Percentiles rank a stretch among this genome's conserved stretches.
Conservation (phyloP, 208 protist genomes). For the Pavlovales sp. region DNA sequence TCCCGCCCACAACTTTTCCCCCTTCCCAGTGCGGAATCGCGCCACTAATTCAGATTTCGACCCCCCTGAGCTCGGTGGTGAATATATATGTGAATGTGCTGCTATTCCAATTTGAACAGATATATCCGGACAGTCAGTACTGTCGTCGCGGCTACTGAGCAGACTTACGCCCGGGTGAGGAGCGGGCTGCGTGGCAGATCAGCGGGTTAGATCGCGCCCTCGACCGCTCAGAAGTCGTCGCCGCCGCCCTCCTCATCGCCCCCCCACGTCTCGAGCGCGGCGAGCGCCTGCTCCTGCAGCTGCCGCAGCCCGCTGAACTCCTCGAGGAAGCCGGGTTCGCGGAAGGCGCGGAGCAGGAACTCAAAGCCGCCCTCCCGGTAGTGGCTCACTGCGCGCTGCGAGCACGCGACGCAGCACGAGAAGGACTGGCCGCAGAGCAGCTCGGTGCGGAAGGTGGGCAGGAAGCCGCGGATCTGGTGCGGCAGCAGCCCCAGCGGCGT, state of each 20-base stretch:
- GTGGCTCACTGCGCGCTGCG: slow-evolving; percentile 67
- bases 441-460: slow-evolving; percentile 70
- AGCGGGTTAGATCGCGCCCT: too few species aligned
- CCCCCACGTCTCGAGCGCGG: slow-evolving; percentile 10
- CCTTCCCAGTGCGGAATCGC: too few species aligned
- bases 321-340: slow-evolving; percentile 67
- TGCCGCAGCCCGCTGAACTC: slow-evolving; percentile 49
- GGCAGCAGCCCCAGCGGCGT: slow-evolving; percentile 67
- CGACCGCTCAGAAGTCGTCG: too few species aligned
- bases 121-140: too few species aligned
- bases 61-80: too few species aligned
- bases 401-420: slow-evolving; percentile 85
- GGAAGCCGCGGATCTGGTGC: slow-evolving; percentile 75
- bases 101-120: too few species aligned
- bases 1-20: too few species aligned
- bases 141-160: too few species aligned
- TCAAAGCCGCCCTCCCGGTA: slow-evolving; percentile 71
- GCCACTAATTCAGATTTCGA: too few species aligned
- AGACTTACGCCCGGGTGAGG: too few species aligned
- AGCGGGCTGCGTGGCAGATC: too few species aligned
- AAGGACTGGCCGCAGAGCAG: slow-evolving; percentile 72
- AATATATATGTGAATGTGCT: too few species aligned
- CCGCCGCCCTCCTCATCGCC: neutral
- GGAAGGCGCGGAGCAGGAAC: slow-evolving; percentile 83
- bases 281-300: slow-evolving; percentile 33